phyloP scores from a whole-genome alignment of 1,139 yeast species.

The Geotrichum phurueaensis region DNA sequence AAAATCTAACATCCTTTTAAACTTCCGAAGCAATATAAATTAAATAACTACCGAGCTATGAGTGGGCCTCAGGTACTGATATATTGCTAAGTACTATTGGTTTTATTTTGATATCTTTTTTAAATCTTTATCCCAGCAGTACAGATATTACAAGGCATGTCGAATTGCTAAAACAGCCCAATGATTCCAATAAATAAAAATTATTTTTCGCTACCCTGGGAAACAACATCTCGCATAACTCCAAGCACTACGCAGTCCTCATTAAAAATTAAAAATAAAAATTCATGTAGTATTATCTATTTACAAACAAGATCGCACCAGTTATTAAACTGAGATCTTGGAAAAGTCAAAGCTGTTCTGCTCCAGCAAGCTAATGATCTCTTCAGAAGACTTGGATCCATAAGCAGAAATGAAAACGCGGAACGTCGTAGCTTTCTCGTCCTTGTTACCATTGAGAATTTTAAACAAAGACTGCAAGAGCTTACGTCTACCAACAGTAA shows the following conservation, averaged over 20 bases:
- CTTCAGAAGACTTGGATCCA: slow-evolving; percentile 40
- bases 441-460: slow-evolving; percentile 42
- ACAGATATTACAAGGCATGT: no score
- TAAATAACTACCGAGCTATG: no score
- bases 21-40: no score
- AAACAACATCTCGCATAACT: neutral
- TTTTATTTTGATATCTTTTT: no score
- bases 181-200: neutral
- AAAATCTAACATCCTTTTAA: no score
- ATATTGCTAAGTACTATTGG: no score
- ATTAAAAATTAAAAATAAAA: neutral
- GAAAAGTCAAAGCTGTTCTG: slow-evolving; percentile 19
- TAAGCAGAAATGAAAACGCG: slow-evolving; percentile 43
- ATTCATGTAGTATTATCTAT: neutral
- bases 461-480: slow-evolving; percentile 52
- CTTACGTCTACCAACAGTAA: slow-evolving; percentile 59
- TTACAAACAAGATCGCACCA: slow-evolving; percentile 4
- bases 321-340: slow-evolving; percentile 11
- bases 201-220: neutral
- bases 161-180: no score
- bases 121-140: no score
- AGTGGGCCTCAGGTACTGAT: no score
- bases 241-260: neutral
- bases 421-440: slow-evolving; percentile 43
- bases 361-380: slow-evolving; percentile 38